A percentile compares a stretch with the other conserved stretches of the same genome.
These are phyloP conservation scores for Cladophialophora immunda DNA, from an alignment of 2,329 filamentous ascomycete genomes.

Conservation along the genomic window DNA sequence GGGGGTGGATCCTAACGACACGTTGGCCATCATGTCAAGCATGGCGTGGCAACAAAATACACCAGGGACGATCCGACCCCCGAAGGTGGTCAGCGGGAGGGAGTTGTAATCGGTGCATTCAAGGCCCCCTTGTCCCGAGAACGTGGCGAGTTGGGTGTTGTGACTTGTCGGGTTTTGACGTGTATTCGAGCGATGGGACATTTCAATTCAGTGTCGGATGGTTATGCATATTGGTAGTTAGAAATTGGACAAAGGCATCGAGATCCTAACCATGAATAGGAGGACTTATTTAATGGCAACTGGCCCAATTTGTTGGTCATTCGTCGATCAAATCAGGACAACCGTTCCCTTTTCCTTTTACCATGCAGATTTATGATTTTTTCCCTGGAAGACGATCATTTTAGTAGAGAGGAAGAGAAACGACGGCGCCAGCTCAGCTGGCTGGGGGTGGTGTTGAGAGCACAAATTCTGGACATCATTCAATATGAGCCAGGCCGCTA, in stretches of 20 bases:
- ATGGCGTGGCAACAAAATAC: constrained; percentile 31
- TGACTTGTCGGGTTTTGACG: neutral
- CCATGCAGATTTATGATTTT: too few relatives aligned
- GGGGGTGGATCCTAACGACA: constrained; percentile 58
- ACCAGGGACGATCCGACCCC: constrained; percentile 3
- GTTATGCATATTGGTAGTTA: constrained; percentile 1
- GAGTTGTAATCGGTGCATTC: constrained; percentile 22
- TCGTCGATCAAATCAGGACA: too few relatives aligned
- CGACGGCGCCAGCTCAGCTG: too few relatives aligned
- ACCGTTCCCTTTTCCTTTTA: too few relatives aligned
- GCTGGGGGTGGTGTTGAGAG: too few relatives aligned
- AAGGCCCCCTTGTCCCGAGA: neutral
- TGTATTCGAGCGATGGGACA: neutral
- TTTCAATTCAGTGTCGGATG: neutral
- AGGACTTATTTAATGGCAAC: neutral
- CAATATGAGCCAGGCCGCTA: too few relatives aligned
- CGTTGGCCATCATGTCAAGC: constrained; percentile 47
- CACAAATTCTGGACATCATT: too few relatives aligned
- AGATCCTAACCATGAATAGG: neutral
- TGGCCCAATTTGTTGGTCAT: too few relatives aligned
- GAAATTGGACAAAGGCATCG: neutral
- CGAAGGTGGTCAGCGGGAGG: constrained; percentile 13
- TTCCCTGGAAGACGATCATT: too few relatives aligned
- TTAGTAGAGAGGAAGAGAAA: too few relatives aligned
- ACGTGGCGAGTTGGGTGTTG: neutral